Percentiles rank a stretch among this genome's conserved stretches.
Evolutionary conservation across 2,329 filamentous ascomycete species (phyloP).

Genomic region (Thermothelomyces thermophilus): DNA sequence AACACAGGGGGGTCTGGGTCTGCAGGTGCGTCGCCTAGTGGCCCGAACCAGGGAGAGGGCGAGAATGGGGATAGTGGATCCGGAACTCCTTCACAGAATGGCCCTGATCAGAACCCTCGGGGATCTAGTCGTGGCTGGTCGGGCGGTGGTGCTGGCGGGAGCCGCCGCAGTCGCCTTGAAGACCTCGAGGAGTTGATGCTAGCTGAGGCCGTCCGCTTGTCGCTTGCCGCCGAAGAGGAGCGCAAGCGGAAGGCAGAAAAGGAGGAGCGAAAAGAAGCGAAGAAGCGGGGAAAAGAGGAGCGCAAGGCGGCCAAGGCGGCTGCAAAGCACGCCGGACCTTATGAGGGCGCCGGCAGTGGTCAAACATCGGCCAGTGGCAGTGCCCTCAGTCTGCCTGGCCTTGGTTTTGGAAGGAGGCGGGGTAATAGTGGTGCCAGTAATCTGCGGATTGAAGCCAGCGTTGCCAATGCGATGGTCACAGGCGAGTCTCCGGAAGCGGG

Average conservation of each 20-base stretch:
- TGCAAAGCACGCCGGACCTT: constrained; percentile 34
- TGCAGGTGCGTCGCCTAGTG: constrained; percentile 16
- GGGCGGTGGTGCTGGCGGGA: constrained; percentile 21
- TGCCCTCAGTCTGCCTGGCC: constrained; percentile 54
- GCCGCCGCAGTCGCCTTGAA: constrained; percentile 55
- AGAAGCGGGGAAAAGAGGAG: constrained; percentile 74
- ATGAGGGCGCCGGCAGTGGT: constrained; percentile 35
- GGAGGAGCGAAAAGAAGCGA: constrained; percentile 77
- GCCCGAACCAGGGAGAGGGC: constrained; percentile 22
- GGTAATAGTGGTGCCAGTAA: constrained; percentile 56
- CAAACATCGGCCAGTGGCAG: constrained; percentile 54
- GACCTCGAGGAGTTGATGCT: constrained; percentile 98
- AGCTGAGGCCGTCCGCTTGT: constrained; percentile 88
- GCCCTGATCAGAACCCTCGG: constrained; percentile 31
- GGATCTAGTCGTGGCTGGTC: constrained; percentile 26
- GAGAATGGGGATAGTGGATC: constrained; percentile 24
- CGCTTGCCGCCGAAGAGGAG: constrained; percentile 88
- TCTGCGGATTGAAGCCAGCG: constrained; percentile 49
- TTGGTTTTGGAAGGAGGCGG: constrained; percentile 52
- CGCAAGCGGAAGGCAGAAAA: constrained; percentile 74
- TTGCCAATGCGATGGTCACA: constrained; percentile 38
- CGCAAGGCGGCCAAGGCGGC: constrained; percentile 76
- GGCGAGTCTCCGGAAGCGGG: constrained; percentile 31
- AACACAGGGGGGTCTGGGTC: constrained; percentile 36
- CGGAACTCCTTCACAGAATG: constrained; percentile 23